Conservation (phyloP, 352 stramenopile genomes). For the Phytophthora sp. region DNA sequence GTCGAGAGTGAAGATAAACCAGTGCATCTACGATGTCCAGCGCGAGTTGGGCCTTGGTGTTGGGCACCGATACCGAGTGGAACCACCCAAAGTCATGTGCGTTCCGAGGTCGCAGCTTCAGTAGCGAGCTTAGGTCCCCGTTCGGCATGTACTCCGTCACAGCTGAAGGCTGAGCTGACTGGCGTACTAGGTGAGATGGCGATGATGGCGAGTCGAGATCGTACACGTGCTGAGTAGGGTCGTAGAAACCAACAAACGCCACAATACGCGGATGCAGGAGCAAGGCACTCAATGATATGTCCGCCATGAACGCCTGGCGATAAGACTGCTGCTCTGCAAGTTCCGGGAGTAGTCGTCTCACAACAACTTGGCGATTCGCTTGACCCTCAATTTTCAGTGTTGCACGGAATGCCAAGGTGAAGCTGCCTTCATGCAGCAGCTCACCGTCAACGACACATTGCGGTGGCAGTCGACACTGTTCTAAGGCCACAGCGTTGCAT, state of each 20-base stretch:
- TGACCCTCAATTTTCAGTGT: conserved; percentile 34
- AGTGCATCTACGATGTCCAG: conserved; percentile 57
- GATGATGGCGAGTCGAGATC: conserved; percentile 25
- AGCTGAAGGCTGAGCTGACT: conserved; percentile 31
- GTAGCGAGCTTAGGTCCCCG: conserved; percentile 42
- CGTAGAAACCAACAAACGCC: conserved; percentile 45
- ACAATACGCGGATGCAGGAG: conserved; percentile 44
- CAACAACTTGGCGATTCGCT: conserved; percentile 27
- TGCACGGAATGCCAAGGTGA: conserved; percentile 34
- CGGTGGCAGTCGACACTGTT: conserved; percentile 33
- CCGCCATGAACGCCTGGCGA: conserved; percentile 43
- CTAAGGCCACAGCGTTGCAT: conserved; percentile 16
- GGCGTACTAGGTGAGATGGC: conserved; percentile 19
- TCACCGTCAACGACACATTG: conserved; percentile 28
- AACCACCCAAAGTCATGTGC: conserved; percentile 47
- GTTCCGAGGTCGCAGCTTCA: conserved; percentile 31
- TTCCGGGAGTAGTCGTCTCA: conserved; percentile 25
- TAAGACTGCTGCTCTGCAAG: conserved; percentile 29
- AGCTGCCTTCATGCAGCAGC: conserved; percentile 38
- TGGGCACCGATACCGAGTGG: conserved; percentile 24
- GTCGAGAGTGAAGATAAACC: conserved; percentile 53
- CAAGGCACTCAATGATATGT: conserved; percentile 34
- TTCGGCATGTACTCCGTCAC: conserved; percentile 55
- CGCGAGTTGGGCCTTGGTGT: conserved; percentile 44
- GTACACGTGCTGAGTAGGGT: conserved; percentile 21